Percentiles rank a stretch among this genome's conserved stretches.
Evolutionary conservation across 257 asterid genomes (phyloP).

Genomic region (Ocimum tenuiflorum): DNA sequence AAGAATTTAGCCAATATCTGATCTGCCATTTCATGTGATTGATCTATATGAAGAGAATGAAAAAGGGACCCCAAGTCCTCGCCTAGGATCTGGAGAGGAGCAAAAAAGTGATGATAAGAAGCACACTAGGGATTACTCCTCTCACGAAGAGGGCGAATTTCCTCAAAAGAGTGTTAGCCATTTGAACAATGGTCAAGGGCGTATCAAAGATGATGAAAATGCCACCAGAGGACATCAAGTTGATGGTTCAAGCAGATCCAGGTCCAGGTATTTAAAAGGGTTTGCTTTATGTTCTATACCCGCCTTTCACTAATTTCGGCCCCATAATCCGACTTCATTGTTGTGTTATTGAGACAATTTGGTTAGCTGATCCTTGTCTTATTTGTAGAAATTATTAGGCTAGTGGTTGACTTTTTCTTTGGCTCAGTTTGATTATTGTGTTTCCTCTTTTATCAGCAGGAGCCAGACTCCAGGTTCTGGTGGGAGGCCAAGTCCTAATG

Average conservation of each 20-base stretch:
- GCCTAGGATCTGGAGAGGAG: slow-evolving; percentile 26
- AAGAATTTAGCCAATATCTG: slow-evolving; percentile 4
- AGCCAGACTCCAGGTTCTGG: slow-evolving; percentile 42
- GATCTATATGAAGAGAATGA: slow-evolving; percentile 29
- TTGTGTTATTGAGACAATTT: slow-evolving; percentile 4
- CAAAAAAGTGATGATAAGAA: slow-evolving; percentile 30
- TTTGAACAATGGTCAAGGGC: slow-evolving; percentile 40
- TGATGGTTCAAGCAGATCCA: slow-evolving; percentile 46
- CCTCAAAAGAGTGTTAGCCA: slow-evolving; percentile 38
- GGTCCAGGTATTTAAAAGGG: slow-evolving; percentile 58
- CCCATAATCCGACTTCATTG: not conserved
- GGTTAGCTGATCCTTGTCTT: slow-evolving; percentile 2
- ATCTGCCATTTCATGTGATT: not conserved
- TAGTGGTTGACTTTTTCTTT: not conserved
- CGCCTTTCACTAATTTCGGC: slow-evolving; percentile 2
- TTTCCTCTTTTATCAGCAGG: slow-evolving; percentile 31
- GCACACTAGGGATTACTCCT: slow-evolving; percentile 26
- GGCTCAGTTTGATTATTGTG: not conserved
- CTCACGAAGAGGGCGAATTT: slow-evolving; percentile 59
- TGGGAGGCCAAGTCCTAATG: slow-evolving; percentile 35
- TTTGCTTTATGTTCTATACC: slow-evolving; percentile 3
- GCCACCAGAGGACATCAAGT: slow-evolving; percentile 18
- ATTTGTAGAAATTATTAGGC: not conserved
- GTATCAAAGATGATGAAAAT: slow-evolving; percentile 25
- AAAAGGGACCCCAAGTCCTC: slow-evolving; percentile 26